phyloP scores from a whole-genome alignment of 1,284 basidiomycete species.

The Tilletia indica region DNA sequence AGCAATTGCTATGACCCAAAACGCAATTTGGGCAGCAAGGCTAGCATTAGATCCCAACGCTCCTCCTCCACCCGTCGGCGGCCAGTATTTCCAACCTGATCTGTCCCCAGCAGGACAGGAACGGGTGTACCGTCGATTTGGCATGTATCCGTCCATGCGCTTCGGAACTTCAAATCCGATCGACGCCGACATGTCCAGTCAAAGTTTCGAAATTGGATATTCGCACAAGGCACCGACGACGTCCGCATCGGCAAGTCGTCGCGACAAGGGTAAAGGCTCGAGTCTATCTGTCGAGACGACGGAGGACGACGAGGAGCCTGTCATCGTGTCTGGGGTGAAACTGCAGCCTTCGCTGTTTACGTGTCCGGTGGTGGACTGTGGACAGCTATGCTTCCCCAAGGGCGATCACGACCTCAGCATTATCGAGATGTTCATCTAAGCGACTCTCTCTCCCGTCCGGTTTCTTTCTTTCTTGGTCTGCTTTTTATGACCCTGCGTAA shows the following conservation, averaged over 20 bases:
- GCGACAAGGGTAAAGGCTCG: conserved; percentile 24
- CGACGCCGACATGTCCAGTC: neutral
- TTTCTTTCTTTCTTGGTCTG: neutral
- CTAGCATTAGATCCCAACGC: too few relatives aligned
- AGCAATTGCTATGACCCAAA: too few relatives aligned
- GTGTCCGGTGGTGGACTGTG: conserved; percentile 45
- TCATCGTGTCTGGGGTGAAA: neutral
- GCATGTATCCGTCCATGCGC: neutral
- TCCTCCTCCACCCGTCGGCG: too few relatives aligned
- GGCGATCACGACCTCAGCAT: conserved; percentile 12
- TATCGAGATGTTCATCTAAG: conserved; percentile 11
- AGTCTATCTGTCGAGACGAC: conserved; percentile 22
- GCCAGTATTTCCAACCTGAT: too few relatives aligned
- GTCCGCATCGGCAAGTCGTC: conserved; percentile 17
- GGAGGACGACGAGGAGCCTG: neutral
- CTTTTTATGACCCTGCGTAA: too few relatives aligned
- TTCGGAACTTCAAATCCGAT: neutral
- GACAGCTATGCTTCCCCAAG: conserved; percentile 42
- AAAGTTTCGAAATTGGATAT: conserved; percentile 1
- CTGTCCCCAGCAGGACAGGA: neutral
- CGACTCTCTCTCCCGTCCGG: neutral
- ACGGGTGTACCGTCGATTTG: neutral
- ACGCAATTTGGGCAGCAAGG: too few relatives aligned
- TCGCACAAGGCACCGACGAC: conserved; percentile 18
- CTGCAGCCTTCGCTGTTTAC: conserved; percentile 33